Base-by-base conservation (phyloP, 2,329 filamentous ascomycete genomes). In the Teratosphaeria viscida region DNA sequence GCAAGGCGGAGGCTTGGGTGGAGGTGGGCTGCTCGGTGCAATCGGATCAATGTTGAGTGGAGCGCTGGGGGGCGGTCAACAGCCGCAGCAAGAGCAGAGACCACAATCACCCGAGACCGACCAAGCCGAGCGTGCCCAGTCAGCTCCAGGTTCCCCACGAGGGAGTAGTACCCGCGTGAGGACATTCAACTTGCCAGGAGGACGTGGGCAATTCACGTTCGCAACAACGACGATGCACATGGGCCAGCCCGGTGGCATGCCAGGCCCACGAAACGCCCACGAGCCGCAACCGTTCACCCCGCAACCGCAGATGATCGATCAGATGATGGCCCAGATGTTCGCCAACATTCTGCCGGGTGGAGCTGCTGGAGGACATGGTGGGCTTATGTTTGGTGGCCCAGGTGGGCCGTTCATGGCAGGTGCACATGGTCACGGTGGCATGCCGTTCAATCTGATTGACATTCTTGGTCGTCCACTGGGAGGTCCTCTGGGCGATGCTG, bases 401-500 rank as follows among this genome's bases (percentile, higher is more conserved):
- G 47, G 37, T 5, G 57, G 47, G 19, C 53, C 61, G 57, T 47
- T 59, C 34, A 60, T 65, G 47, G 63, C 47, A 26, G 53, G 53
- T 7, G 53, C 19, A 19, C 27, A 19, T 37, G 53, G 53, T 23
- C 53, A 54, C n/a, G 56, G 53, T 19, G 34, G 35, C 32, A 49
- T 39, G 39, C 56, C 59, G 23, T 52, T 59, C 11, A 58, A 64
- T 52, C 47, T 69, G 8, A 64, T 69, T 53, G 63, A 66, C 32
- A 56, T 70, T 49, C 58, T 66, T 16, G 58, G 66, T 53, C 61
- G 60, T 19, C 63, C 80, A 1, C 71, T 82, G 56, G 74, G 78
- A 29, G 72, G 72, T 5, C 70, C 83, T 23, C 72, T 82, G 43
- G 75, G 91, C 23, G 92, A 97, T 72, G 89, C 86, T 7, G 92